These are phyloP conservation scores for Sistotremastrum niveocremeum DNA, from an alignment of 768 basidiomycete genomes.

Conservation along the genomic window DNA sequence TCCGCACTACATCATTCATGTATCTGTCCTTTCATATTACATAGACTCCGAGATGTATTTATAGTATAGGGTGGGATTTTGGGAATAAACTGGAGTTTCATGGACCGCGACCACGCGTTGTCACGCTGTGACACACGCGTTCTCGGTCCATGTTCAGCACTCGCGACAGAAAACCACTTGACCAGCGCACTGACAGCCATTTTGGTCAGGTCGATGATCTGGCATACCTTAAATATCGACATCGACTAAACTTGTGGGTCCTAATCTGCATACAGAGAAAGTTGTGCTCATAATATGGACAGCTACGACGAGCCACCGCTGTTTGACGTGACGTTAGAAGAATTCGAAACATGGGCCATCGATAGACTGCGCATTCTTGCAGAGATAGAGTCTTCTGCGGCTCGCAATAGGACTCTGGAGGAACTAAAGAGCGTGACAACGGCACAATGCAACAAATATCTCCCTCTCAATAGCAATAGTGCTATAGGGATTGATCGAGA, in stretches of 20 bases:
- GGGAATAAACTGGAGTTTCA: too few species aligned
- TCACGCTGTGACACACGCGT: too few species aligned
- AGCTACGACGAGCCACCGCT: slow-evolving; percentile 83
- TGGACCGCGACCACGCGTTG: too few species aligned
- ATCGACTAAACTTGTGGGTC: slow-evolving; percentile 67
- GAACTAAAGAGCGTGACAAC: slow-evolving; percentile 56
- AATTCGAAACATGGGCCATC: slow-evolving; percentile 86
- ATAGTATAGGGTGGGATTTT: too few species aligned
- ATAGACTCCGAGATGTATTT: too few species aligned
- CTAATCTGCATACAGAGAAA: slow-evolving; percentile 12
- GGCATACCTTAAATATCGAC: slow-evolving; percentile 35
- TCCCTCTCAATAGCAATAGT: slow-evolving; percentile 53
- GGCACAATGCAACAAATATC: slow-evolving; percentile 57
- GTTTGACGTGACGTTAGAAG: slow-evolving; percentile 85
- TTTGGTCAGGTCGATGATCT: slow-evolving; percentile 13
- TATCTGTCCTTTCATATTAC: too few species aligned
- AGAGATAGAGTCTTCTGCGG: slow-evolving; percentile 82
- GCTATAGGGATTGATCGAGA: slow-evolving; percentile 35
- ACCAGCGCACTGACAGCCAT: too few species aligned
- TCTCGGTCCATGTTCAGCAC: too few species aligned
- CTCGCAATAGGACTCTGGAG: slow-evolving; percentile 69
- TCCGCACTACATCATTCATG: too few species aligned
- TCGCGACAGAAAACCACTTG: too few species aligned
- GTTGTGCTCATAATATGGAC: slow-evolving; percentile 5
- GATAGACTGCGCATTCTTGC: slow-evolving; percentile 77